Base-by-base conservation (phyloP, 2,329 filamentous ascomycete genomes). In the Leptodontidium sp. region DNA sequence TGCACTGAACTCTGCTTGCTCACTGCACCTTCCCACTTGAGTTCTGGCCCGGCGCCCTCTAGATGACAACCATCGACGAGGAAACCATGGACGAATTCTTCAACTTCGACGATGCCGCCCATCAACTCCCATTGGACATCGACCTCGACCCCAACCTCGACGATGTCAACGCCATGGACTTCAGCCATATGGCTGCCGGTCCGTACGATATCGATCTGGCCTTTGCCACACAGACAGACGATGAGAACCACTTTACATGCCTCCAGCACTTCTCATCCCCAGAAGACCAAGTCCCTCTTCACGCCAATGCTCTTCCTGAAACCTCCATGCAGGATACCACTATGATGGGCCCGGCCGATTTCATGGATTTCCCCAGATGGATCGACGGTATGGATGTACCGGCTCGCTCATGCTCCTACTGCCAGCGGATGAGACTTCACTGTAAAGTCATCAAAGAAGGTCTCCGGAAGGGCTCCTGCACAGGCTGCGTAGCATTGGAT, bases 371-470 rank as follows among this genome's bases (percentile, higher is more conserved):
- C 35, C 75, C 75, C n/a, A 72, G 75, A 55, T 78, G 75, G 75
- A 76, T 77, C 55, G 72, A 77, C 53, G 77, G 77, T 11, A 72
- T 75, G 66, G 67, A 74, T 26, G 71, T 76, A 5, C 75, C 76
- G 1, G 65, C 38, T 32, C 65, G 75, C 5, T 85, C 87, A 4
- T 90, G 88, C 74, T 76, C 77, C 24, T 82, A 86, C 73, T 90
- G 88, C 71, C 77, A 81, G 53, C 74, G 81, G 4, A 84, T 84
- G 57, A 83, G 84, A 43, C 88, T 86, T 74, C 82, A 87, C 52
- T 90, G 88, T 83, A 90, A 90, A 78, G 82, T 81, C 43, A 87
- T 90, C 68, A 79, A 83, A 43, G 87, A 90, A 78, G 87, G 87
- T 84, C 81, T 82, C 74, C 85, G 86, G 76, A 86, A 84, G 78